phyloP scores from a whole-genome alignment of 768 basidiomycete species.

The Mycena indigotica region DNA sequence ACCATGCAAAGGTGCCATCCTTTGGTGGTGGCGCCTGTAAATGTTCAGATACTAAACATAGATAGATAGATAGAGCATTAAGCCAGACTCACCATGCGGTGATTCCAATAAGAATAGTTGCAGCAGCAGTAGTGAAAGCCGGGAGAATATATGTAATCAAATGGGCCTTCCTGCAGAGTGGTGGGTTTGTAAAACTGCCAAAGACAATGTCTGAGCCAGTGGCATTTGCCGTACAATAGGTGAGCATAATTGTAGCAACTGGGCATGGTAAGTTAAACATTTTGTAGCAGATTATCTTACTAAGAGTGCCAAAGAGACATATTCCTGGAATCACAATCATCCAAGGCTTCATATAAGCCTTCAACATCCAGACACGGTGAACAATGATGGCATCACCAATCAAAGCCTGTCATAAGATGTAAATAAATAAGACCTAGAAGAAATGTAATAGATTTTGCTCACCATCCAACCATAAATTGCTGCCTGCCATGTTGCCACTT shows the following conservation, averaged over 20 bases:
- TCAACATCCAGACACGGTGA: constrained; percentile 6
- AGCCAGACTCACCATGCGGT: constrained; percentile 11
- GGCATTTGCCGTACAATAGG: constrained; percentile 14
- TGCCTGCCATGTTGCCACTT: neutral
- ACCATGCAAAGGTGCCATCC: no score
- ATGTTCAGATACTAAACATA: no score
- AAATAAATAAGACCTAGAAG: neutral
- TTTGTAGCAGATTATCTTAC: neutral
- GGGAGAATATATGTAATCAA: constrained; percentile 8
- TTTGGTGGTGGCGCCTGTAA: no score
- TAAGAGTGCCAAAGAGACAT: constrained; percentile 2
- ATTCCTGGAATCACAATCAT: constrained; percentile 7
- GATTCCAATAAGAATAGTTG: constrained; percentile 5
- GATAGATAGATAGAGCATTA: no score
- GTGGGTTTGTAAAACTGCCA: constrained; percentile 12
- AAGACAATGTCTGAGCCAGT: constrained; percentile 7
- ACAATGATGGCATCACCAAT: constrained; percentile 20
- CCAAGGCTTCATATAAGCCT: constrained; percentile 1
- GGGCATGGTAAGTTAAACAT: neutral
- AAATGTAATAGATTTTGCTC: neutral
- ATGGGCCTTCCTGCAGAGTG: constrained; percentile 11
- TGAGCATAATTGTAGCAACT: constrained; percentile 15
- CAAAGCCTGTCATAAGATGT: constrained; percentile 1
- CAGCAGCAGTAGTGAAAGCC: neutral
- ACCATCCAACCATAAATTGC: constrained; percentile 20